Conservation (phyloP, 2,329 filamentous ascomycete species). For the Aspergillus caelatus region DNA sequence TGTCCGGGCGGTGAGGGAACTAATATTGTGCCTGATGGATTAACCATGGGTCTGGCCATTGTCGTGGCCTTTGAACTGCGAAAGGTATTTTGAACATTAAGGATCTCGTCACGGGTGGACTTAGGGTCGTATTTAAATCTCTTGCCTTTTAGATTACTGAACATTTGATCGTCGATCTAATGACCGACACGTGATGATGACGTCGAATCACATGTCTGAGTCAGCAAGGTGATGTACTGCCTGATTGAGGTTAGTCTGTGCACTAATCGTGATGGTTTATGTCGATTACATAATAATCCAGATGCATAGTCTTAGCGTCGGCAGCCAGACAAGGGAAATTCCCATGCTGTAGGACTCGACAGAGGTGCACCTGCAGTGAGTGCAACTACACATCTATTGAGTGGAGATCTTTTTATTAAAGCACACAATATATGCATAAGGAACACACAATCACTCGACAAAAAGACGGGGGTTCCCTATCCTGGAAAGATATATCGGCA, state of each 20-base stretch:
- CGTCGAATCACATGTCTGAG: constrained; percentile 15
- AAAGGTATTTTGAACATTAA: neutral
- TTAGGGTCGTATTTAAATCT: neutral
- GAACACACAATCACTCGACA: neutral
- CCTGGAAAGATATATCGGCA: constrained; percentile 28
- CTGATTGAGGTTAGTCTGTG: neutral
- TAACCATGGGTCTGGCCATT: neutral
- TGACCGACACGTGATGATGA: constrained; percentile 6
- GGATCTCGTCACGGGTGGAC: neutral
- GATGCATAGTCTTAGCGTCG: neutral
- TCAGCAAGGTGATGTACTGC: neutral
- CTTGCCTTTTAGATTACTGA: neutral
- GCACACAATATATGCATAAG: neutral
- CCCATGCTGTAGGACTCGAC: neutral
- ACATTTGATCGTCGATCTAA: neutral
- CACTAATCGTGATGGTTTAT: too few species aligned
- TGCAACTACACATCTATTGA: neutral
- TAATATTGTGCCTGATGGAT: constrained; percentile 11
- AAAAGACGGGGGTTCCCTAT: neutral
- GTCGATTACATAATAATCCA: neutral
- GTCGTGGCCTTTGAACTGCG: neutral
- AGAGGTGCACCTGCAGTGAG: neutral
- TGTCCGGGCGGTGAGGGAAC: constrained; percentile 8
- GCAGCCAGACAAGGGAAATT: neutral
- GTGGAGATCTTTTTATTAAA: neutral